Base-by-base conservation (phyloP, 2,329 filamentous ascomycete species). In the Talaromyces sp. region DNA sequence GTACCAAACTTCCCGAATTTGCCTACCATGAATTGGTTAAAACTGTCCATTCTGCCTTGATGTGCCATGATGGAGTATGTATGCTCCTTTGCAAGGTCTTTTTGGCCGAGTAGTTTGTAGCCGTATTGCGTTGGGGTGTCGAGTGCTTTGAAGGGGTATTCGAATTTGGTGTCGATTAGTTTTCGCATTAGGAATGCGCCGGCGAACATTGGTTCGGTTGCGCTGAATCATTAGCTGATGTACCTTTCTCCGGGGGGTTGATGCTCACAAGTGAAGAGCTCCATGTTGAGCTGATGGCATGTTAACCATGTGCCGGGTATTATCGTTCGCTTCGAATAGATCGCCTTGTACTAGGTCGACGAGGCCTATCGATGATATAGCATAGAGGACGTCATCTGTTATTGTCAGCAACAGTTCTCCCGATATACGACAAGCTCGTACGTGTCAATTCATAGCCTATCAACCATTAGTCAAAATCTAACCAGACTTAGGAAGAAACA, bases 11-110 rank as follows among this genome's bases (percentile, higher is more conserved):
- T 77, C 31, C 73, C 68, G 38, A 78, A 78, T 60, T 78, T 78
- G 59, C 76, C 76, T 1, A 72, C 72, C 77, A 78, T 78, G 66
- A 79, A 78, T n/a, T 68, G 64, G 36, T 78, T 78, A 58, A 79
- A 79, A 59, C 76, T 78, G 25, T 73, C 72, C 72, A 79, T 77
- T 4, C 77, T 76, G n/a, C 73, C 74, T 63, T 76, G 71, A 1
- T 64, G 66, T 13, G 72, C 70, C 76, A 79, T 78, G 3, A 78
- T 78, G 0, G 72, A 71, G 54, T 78, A 79, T 0, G 76, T 75
- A 62, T 79, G 76, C 51, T 75, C 64, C 1, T 70, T 62, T 2
- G 73, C 70, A 1, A 77, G 70, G 1, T 70, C 61, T 0, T 72
- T 60, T 17, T 74, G 63, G 1, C 76, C 77, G 67, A 77, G 73